A percentile compares a stretch with the other conserved stretches of the same genome.
Evolutionary conservation across 257 asterid species (phyloP).

Genomic region (Jacaranda copaia): DNA sequence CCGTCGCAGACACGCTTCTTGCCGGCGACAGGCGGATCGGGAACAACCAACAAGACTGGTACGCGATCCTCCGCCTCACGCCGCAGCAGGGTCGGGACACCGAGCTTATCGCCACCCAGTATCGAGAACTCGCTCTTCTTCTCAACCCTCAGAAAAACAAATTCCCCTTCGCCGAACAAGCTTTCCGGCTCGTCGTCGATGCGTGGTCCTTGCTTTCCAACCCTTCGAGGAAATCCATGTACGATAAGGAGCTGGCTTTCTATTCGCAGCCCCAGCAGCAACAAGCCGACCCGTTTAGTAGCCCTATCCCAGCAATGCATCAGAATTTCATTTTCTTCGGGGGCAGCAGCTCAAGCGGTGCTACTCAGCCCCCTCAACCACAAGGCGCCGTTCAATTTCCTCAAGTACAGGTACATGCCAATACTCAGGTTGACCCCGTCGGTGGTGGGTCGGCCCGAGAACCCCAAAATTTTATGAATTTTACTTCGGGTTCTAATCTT

Average conservation of each 20-base stretch:
- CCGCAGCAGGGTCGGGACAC: conserved; percentile 68
- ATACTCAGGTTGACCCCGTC: conserved; percentile 42
- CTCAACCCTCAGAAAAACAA: conserved; percentile 79
- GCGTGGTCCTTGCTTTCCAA: conserved; percentile 89
- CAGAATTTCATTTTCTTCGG: conserved; percentile 60
- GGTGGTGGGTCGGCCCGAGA: conserved; percentile 47
- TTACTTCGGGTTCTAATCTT: conserved; percentile 45
- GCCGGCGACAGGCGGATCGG: conserved; percentile 85
- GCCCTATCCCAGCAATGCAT: conserved; percentile 54
- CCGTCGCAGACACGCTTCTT: conserved; percentile 84
- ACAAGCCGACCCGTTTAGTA: conserved; percentile 47
- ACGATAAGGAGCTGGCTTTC: conserved; percentile 72
- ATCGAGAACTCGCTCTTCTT: conserved; percentile 62
- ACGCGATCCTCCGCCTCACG: conserved; percentile 75
- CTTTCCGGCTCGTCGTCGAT: conserved; percentile 73
- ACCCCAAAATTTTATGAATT: conserved; percentile 49
- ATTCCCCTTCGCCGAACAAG: conserved; percentile 80
- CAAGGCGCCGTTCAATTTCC: conserved; percentile 45
- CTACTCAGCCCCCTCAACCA: conserved; percentile 40
- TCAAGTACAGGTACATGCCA: conserved; percentile 46
- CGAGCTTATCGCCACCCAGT: conserved; percentile 69
- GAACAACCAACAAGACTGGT: conserved; percentile 71
- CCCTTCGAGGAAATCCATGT: conserved; percentile 63
- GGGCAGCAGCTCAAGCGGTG: conserved; percentile 44
- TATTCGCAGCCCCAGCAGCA: conserved; percentile 45